Evolutionary conservation across 2,329 filamentous ascomycete genomes (phyloP).

Genomic region (Dactylonectria estremocensis): DNA sequence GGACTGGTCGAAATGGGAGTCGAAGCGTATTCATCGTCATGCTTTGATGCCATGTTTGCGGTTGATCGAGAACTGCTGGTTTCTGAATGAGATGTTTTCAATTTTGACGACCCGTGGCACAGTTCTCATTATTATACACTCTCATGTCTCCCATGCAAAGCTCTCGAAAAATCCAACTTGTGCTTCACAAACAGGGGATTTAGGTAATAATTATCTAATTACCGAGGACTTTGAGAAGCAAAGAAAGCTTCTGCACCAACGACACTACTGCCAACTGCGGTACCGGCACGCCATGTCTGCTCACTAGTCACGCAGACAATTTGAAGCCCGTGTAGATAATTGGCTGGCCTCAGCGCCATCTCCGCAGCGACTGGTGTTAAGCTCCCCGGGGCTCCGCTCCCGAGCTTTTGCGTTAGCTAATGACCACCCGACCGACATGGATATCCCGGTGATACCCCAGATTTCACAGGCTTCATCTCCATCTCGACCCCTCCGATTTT

Average conservation of each 20-base stretch:
- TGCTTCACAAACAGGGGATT: neutral
- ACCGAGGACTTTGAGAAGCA: neutral
- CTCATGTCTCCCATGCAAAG: neutral
- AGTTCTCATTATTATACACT: slow-evolving; percentile 9
- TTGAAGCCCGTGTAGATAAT: neutral
- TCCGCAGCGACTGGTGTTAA: neutral
- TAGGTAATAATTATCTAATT: slow-evolving; percentile 27
- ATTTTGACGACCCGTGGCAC: neutral
- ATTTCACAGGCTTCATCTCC: neutral
- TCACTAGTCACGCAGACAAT: slow-evolving; percentile 6
- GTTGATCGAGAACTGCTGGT: neutral
- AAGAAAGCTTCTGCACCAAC: slow-evolving; percentile 6
- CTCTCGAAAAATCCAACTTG: neutral
- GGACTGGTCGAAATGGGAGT: slow-evolving; percentile 15
- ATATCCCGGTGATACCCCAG: neutral
- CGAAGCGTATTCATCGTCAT: slow-evolving; percentile 5
- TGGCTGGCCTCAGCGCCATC: neutral
- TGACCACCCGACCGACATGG: slow-evolving; percentile 10
- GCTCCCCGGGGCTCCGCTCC: neutral
- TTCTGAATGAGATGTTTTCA: neutral
- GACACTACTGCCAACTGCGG: neutral
- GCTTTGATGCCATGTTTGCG: slow-evolving; percentile 10
- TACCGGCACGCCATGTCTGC: neutral
- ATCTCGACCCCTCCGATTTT: neutral
- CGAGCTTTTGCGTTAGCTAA: slow-evolving; percentile 13